Base-by-base conservation (phyloP, 2,329 filamentous ascomycete genomes). In the Calonectria montana region DNA sequence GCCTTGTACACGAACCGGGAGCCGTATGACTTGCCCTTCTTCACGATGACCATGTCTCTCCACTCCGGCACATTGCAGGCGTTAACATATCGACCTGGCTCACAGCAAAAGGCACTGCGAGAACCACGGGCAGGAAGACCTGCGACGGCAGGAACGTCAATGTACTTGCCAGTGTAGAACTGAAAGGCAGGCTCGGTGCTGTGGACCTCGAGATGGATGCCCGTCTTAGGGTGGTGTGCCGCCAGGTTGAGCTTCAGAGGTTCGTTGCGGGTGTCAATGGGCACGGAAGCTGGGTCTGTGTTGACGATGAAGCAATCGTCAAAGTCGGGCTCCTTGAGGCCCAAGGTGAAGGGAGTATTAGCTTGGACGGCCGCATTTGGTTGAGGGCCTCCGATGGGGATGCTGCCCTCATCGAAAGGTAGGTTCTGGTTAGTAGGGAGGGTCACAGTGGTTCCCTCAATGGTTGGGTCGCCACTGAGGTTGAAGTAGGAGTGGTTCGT, bases 141-240 rank as follows among this genome's bases (percentile, higher is more conserved):
- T n/a, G 87, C 88, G 4, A 91, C 87, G 35, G 86, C 92, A 0
- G 94, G 93, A 15, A 97, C 93, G 78, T 97, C 86, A 75, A 97
- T 95, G 80, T 92, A 93, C 80, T 94, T 93, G 75, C 96, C 97
- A 0, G 95, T 97, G 85, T 98, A 98, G 86, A 98, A 97, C 83
- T 98, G 96, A 88, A 98, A 98, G 0, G 95, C 94, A 0, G 97
- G 97, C 87, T 98, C 96, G 0, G 96, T 98, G 86, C 94, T 97
- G 79, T 91, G 87, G 7, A 98, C 93, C 83, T 98, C 94, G 62
- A 98, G 91, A 81, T 97, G 93, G 76, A 98, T 88, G 74, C 91
- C 91, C 31, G 92, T 93, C 62, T 87, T 87, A 7, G 94, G 91
- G 82, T 98, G 94, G 82, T 89, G 90, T 70, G 97, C 94, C 27